Evolutionary conservation across 768 basidiomycete species (phyloP).

Genomic region (Daedaleopsis sinensis): DNA sequence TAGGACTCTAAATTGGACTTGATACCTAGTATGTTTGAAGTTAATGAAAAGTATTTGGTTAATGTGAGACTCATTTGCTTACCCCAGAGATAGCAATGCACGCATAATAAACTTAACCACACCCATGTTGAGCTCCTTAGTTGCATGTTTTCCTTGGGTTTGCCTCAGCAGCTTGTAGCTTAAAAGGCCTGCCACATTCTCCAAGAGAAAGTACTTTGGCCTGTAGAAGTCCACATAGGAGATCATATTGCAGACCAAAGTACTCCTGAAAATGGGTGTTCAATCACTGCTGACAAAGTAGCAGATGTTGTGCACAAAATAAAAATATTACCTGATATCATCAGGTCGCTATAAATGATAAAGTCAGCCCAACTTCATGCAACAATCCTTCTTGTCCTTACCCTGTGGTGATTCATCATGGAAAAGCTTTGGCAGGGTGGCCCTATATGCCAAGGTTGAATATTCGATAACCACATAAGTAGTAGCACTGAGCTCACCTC

Average conservation of each 20-base stretch:
- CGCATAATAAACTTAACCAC: conserved; percentile 70
- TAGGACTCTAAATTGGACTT: conserved; percentile 63
- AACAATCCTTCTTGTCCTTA: conserved; percentile 30
- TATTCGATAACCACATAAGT: not conserved
- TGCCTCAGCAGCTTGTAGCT: conserved; percentile 49
- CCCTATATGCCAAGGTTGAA: conserved; percentile 42
- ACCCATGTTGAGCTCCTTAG: conserved; percentile 49
- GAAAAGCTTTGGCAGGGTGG: conserved; percentile 81
- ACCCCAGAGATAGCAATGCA: conserved; percentile 66
- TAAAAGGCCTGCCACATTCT: conserved; percentile 72
- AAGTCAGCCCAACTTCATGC: not conserved
- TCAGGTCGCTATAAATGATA: conserved; percentile 47
- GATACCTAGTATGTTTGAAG: too few relatives aligned
- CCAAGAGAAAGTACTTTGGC: conserved; percentile 66
- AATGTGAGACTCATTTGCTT: conserved; percentile 30
- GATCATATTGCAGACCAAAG: conserved; percentile 70
- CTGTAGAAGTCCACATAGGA: conserved; percentile 67
- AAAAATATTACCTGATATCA: conserved; percentile 35
- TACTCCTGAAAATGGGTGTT: conserved; percentile 44
- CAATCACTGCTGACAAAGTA: not conserved
- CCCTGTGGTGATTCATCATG: conserved; percentile 62
- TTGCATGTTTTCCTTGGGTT: conserved; percentile 34
- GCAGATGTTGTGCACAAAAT: not conserved
- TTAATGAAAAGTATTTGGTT: too few relatives aligned
- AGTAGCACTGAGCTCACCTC: conserved; percentile 47